Evolutionary conservation across 1,139 yeast species (phyloP).

Genomic region (Candida pseudocylindracea): DNA sequence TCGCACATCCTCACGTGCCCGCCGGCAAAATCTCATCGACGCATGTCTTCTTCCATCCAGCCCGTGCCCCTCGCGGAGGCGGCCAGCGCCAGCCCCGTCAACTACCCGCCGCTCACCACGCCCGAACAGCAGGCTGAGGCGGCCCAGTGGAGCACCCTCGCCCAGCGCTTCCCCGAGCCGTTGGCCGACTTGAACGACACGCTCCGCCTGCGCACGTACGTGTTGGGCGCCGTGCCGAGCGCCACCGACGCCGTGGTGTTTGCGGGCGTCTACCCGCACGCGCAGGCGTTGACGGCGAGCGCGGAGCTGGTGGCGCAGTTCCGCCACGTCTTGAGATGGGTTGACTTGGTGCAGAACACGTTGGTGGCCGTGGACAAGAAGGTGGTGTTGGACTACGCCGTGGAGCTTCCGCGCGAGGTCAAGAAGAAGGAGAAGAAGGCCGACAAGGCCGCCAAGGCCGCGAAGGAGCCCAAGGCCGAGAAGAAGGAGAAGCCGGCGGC

Average conservation of each 20-base stretch:
- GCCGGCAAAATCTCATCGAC: too few relatives aligned
- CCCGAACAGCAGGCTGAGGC: constrained; percentile 1
- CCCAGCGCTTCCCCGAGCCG: constrained; percentile 10
- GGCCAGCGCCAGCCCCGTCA: too few relatives aligned
- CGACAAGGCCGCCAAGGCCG: constrained; percentile 10
- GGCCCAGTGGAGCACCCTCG: constrained; percentile 1
- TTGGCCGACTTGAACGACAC: constrained; percentile 42
- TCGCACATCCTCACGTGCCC: too few relatives aligned
- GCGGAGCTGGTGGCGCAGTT: constrained; percentile 26
- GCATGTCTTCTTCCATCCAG: too few relatives aligned
- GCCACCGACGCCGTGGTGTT: constrained; percentile 49
- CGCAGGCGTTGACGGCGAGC: constrained; percentile 25
- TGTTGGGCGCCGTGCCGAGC: constrained; percentile 43
- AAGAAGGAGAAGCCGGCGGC: constrained; percentile 1
- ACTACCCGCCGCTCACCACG: neutral
- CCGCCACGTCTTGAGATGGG: constrained; percentile 87
- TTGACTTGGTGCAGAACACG: constrained; percentile 59
- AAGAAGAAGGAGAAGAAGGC: constrained; percentile 24
- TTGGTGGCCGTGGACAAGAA: constrained; percentile 26
- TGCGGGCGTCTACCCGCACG: constrained; percentile 36
- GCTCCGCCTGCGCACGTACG: constrained; percentile 46
- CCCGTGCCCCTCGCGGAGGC: too few relatives aligned
- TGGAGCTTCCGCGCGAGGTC: constrained; percentile 36
- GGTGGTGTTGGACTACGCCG: constrained; percentile 30
- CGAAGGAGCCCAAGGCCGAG: constrained; percentile 4